Evolutionary conservation across 306 rosid genomes (phyloP).

Genomic region (Vigna angularis): DNA sequence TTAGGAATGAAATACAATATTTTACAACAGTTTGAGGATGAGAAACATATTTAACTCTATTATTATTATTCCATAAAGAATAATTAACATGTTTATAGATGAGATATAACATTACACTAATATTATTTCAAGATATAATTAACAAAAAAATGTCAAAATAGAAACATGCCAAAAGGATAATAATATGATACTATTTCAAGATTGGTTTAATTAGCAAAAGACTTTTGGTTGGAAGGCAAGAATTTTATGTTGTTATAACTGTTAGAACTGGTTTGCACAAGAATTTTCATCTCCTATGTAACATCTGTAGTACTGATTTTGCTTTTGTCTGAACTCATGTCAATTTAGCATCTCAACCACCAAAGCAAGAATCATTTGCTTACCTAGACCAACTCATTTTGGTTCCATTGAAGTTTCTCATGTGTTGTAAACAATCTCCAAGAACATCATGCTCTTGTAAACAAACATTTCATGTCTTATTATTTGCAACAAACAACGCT

Average conservation of each 20-base stretch:
- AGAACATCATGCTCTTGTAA: constrained; percentile 17
- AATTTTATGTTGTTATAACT: background rate
- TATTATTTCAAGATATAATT: no score
- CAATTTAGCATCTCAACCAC: background rate
- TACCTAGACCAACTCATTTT: background rate
- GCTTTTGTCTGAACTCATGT: constrained; percentile 8
- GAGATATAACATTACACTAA: no score
- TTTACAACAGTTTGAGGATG: no score
- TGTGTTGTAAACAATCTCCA: background rate
- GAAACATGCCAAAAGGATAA: no score
- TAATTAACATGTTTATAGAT: no score
- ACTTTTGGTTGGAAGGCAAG: background rate
- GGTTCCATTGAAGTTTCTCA: background rate
- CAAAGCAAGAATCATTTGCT: constrained; percentile 7
- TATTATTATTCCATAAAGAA: no score
- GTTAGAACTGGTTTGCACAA: background rate
- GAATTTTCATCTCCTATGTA: constrained; percentile 9
- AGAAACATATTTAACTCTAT: no score
- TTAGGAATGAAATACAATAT: no score
- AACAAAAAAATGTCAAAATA: no score
- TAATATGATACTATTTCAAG: no score
- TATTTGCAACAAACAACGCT: background rate
- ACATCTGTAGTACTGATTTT: background rate
- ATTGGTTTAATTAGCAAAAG: no score
- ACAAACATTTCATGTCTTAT: constrained; percentile 31